Conservation (phyloP, 495 filamentous ascomycete genomes). For the Bryoglossum gracile region DNA sequence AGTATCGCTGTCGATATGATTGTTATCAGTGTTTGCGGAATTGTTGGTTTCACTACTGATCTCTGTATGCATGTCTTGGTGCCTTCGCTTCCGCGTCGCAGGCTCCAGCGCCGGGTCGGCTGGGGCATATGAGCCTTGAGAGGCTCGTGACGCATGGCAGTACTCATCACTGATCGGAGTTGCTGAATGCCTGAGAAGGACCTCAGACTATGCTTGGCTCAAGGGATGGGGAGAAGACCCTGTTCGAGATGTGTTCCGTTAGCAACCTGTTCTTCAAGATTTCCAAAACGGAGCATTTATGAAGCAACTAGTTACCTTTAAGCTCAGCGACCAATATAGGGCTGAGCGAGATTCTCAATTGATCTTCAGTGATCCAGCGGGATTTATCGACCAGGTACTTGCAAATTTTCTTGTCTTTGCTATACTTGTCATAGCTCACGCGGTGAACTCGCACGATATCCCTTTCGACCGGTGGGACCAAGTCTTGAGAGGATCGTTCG, state of each 20-base stretch:
- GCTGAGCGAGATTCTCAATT: constrained; percentile 14
- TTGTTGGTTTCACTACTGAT: not conserved
- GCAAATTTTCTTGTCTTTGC: constrained; percentile 19
- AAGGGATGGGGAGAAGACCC: constrained; percentile 8
- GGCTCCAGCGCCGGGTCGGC: not conserved
- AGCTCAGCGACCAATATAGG: constrained; percentile 10
- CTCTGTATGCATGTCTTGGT: not conserved
- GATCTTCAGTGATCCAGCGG: constrained; percentile 14
- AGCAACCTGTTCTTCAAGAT: constrained; percentile 14
- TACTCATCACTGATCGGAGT: constrained; percentile 9
- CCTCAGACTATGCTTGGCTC: constrained; percentile 13
- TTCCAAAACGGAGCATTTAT: constrained; percentile 10
- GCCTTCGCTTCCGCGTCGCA: not conserved
- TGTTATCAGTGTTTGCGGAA: not conserved
- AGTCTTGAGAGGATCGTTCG: constrained; percentile 13
- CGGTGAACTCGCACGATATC: constrained; percentile 4
- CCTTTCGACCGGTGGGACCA: constrained; percentile 9
- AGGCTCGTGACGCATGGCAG: not conserved
- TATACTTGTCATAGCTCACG: constrained; percentile 7
- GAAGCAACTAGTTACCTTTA: constrained; percentile 10
- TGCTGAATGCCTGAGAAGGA: constrained; percentile 12
- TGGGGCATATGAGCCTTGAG: not conserved
- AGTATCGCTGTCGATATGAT: not conserved
- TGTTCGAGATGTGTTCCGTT: constrained; percentile 16
- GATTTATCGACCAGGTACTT: constrained; percentile 1